phyloP scores from a whole-genome alignment of 2,329 filamentous ascomycete species.

The Fusarium sp. region DNA sequence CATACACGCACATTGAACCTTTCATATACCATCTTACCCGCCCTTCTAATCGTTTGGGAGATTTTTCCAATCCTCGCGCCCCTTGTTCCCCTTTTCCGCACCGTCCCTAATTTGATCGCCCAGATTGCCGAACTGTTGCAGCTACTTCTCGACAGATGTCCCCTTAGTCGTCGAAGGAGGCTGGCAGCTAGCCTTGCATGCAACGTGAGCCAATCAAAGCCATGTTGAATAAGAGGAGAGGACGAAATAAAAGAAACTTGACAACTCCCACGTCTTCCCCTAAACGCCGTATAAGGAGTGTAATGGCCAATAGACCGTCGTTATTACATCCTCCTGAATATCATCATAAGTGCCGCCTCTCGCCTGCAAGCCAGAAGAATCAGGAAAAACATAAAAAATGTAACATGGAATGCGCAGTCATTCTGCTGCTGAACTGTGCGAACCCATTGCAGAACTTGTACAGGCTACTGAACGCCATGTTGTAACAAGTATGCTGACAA shows the following conservation, averaged over 20 bases:
- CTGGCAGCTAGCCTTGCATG: conserved; percentile 5
- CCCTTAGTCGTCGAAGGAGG: conserved; percentile 1
- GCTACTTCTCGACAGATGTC: conserved; percentile 4
- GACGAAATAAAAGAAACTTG: conserved; percentile 40
- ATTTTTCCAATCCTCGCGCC: conserved; percentile 48
- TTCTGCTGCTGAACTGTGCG: conserved; percentile 12
- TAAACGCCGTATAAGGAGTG: conserved; percentile 56
- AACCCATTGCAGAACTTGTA: conserved; percentile 25
- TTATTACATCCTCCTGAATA: conserved; percentile 56
- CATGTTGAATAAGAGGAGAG: conserved; percentile 28
- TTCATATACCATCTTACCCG: conserved; percentile 40
- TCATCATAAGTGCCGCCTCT: conserved; percentile 48
- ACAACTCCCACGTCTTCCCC: conserved; percentile 50
- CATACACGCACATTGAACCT: conserved; percentile 32
- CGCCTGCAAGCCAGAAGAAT: conserved; percentile 43
- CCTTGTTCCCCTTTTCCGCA: conserved; percentile 17
- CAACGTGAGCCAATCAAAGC: conserved; percentile 18
- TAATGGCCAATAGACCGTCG: conserved; percentile 56
- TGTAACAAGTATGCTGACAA: conserved; percentile 23
- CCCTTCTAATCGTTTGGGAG: conserved; percentile 46
- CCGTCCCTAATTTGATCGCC: conserved; percentile 20
- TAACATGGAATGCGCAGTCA: conserved; percentile 20
- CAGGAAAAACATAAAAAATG: conserved; percentile 25
- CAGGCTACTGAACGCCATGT: conserved; percentile 15
- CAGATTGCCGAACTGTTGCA: conserved; percentile 11